Conservation (phyloP, 352 stramenopile genomes). For the Phytophthora hibernalis region DNA sequence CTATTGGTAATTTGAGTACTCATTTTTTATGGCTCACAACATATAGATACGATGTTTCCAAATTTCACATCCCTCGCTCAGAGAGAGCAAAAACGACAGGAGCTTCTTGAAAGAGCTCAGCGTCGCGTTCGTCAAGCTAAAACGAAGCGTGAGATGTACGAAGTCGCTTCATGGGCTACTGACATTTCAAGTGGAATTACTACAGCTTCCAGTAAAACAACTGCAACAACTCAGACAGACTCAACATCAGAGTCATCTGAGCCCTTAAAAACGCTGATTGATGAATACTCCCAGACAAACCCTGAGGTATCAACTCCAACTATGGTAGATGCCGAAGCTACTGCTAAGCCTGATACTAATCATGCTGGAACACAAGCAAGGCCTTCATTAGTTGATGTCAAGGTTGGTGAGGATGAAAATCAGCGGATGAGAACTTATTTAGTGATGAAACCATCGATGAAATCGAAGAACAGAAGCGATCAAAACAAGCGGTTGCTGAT, state of each 20-base stretch:
- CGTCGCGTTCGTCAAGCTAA: slow-evolving; percentile 14
- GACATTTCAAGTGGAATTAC: slow-evolving; percentile 25
- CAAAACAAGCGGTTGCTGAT: too few relatives aligned
- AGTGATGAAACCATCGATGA: too few relatives aligned
- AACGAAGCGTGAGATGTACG: slow-evolving; percentile 27
- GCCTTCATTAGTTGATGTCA: too few relatives aligned
- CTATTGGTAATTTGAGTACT: slow-evolving; percentile 2
- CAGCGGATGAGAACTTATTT: too few relatives aligned
- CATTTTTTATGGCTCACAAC: slow-evolving; percentile 1
- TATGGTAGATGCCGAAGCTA: too few relatives aligned
- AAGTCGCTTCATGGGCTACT: slow-evolving; percentile 22
- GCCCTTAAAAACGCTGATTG: slow-evolving; percentile 12
- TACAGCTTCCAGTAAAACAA: slow-evolving; percentile 14
- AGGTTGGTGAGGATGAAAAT: too few relatives aligned
- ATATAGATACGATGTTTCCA: slow-evolving; percentile 6
- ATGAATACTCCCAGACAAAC: too few relatives aligned
- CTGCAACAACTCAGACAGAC: slow-evolving; percentile 4
- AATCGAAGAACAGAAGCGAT: too few relatives aligned
- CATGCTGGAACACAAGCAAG: too few relatives aligned
- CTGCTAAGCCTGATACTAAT: too few relatives aligned
- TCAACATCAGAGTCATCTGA: background rate
- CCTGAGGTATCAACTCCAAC: too few relatives aligned
- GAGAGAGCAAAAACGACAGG: background rate
- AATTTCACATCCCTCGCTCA: too few relatives aligned
- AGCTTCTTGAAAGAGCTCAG: slow-evolving; percentile 18